Conservation (phyloP, 495 filamentous ascomycete species). For the Talaromyces thailandensis region DNA sequence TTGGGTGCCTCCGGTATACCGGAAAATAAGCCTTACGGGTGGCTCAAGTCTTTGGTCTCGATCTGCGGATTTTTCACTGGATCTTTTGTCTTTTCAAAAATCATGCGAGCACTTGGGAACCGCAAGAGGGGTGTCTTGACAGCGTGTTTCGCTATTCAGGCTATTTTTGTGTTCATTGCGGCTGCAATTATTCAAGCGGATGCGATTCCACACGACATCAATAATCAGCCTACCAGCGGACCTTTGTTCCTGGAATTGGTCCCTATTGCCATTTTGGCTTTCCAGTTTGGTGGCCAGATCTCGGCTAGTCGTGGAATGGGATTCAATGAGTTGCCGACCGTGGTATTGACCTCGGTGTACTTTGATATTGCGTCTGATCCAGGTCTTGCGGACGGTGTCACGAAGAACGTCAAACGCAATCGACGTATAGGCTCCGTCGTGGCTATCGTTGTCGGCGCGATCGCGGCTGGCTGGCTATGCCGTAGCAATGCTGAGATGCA, state of each 20-base stretch:
- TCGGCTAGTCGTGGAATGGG: constrained; percentile 53
- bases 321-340: constrained; percentile 61
- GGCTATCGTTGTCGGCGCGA: constrained; percentile 48
- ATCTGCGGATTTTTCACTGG: constrained; percentile 48
- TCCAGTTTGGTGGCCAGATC: constrained; percentile 65
- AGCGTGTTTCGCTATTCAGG: constrained; percentile 49
- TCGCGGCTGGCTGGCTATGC: constrained; percentile 56
- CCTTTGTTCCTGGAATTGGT: constrained; percentile 39
- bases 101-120: constrained; percentile 25
- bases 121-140: constrained; percentile 44
- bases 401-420: constrained; percentile 55
- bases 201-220: constrained; percentile 33
- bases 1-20: constrained; percentile 50
- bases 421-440: constrained; percentile 49
- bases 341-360: constrained; percentile 63
- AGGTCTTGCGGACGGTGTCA: constrained; percentile 33
- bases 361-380: constrained; percentile 58
- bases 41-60: constrained; percentile 56
- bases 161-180: constrained; percentile 44
- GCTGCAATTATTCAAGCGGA: constrained; percentile 46
- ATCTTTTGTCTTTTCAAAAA: constrained; percentile 36
- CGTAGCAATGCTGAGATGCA: constrained; percentile 44
- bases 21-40: constrained; percentile 43
- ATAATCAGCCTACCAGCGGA: constrained; percentile 16
- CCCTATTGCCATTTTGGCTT: constrained; percentile 56